Evolutionary conservation across 176 grass and related monocot genomes (phyloP).

Genomic region (Zizania latifolia): DNA sequence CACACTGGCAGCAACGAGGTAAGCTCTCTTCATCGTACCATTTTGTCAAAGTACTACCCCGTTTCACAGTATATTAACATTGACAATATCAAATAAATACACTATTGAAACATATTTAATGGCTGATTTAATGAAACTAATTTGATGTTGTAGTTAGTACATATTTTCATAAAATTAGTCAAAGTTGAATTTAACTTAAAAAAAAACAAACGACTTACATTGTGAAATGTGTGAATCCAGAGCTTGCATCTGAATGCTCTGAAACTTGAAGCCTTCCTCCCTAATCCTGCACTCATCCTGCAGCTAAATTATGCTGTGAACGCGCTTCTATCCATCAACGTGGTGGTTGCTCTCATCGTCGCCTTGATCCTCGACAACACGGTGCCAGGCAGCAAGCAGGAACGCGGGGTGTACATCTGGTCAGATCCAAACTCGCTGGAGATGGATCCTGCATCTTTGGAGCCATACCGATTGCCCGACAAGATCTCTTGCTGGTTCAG

Average conservation of each 20-base stretch:
- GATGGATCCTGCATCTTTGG: constrained; percentile 55
- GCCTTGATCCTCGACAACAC: constrained; percentile 88
- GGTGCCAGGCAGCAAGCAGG: constrained; percentile 77
- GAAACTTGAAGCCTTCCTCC: neutral
- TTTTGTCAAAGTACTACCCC: no score
- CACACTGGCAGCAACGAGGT: constrained; percentile 55
- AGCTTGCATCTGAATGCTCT: neutral
- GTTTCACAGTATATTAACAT: no score
- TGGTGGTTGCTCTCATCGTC: constrained; percentile 85
- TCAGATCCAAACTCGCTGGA: constrained; percentile 65
- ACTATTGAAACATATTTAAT: no score
- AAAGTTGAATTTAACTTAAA: no score
- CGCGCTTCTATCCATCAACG: constrained; percentile 78
- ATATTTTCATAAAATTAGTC: no score
- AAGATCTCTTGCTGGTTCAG: constrained; percentile 73
- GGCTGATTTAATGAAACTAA: no score
- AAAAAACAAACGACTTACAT: no score
- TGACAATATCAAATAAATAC: no score
- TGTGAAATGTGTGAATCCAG: no score
- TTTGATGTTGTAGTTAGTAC: no score
- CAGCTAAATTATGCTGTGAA: constrained; percentile 92
- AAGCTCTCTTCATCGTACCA: neutral
- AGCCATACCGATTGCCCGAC: constrained; percentile 69
- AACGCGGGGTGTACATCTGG: constrained; percentile 97
- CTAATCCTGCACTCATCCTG: neutral